phyloP scores from a whole-genome alignment of 768 basidiomycete genomes.

The Phlebiopsis flavidoalba region DNA sequence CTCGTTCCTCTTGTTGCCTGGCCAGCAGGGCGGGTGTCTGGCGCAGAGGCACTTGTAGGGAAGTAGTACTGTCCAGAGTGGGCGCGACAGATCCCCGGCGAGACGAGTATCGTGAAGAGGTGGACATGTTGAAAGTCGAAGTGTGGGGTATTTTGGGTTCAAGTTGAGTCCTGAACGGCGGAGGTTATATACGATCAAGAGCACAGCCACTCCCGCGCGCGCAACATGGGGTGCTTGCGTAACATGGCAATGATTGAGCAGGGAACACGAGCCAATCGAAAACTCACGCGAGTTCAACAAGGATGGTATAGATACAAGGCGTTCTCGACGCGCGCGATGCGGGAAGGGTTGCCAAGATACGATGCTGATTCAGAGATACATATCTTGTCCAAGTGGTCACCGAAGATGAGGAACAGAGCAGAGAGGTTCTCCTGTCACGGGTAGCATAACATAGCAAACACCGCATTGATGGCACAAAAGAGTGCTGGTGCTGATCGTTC shows the following conservation, averaged over 20 bases:
- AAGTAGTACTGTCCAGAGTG: conserved; percentile 6
- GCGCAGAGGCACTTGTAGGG: conserved; percentile 2
- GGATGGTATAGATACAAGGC: neutral
- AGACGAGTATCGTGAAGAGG: neutral
- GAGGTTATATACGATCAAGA: conserved; percentile 1
- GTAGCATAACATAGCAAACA: neutral
- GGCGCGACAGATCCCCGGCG: neutral
- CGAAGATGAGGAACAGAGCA: neutral
- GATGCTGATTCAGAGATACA: neutral
- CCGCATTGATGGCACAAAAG: neutral
- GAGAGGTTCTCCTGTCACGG: neutral
- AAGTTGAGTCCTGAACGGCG: neutral
- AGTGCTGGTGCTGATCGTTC: neutral
- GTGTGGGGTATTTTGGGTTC: neutral
- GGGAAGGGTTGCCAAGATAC: conserved; percentile 1
- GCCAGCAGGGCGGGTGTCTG: conserved; percentile 2
- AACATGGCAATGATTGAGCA: conserved; percentile 1
- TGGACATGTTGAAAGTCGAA: conserved; percentile 3
- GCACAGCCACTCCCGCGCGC: conserved; percentile 5
- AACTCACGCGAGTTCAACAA: neutral
- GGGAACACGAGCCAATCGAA: conserved; percentile 2
- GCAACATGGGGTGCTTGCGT: conserved; percentile 3
- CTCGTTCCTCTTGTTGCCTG: conserved; percentile 1
- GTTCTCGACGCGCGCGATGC: neutral
- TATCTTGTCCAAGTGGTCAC: neutral